A percentile compares a stretch with the other conserved stretches of the same genome.
Evolutionary conservation across 1,284 basidiomycete genomes (phyloP).

Genomic region (Neolentinus lepideus): DNA sequence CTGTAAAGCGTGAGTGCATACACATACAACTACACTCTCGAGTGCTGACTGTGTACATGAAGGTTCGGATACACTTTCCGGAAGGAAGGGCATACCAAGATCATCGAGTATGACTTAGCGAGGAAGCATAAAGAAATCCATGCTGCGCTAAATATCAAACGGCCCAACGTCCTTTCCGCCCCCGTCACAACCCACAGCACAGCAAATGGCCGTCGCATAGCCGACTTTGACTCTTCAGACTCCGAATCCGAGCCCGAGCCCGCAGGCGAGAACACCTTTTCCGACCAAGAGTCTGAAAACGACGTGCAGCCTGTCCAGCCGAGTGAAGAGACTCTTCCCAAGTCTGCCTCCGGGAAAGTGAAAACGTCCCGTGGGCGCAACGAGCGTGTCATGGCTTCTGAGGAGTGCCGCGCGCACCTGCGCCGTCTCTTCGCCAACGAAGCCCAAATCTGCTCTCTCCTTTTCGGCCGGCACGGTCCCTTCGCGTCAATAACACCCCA

Average conservation of each 20-base stretch:
- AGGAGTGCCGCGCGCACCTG: constrained; percentile 92
- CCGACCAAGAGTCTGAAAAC: constrained; percentile 34
- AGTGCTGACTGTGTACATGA: constrained; percentile 7
- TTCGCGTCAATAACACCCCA: constrained; percentile 56
- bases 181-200: constrained; percentile 28
- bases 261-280: constrained; percentile 36
- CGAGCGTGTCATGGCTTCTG: constrained; percentile 85
- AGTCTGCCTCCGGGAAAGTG: constrained; percentile 70
- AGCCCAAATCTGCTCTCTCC: constrained; percentile 70
- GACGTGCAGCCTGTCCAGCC: constrained; percentile 10
- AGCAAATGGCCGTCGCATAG: constrained; percentile 4
- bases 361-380: constrained; percentile 75
- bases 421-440: constrained; percentile 88
- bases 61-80: constrained; percentile 86
- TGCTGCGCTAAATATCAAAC: constrained; percentile 43
- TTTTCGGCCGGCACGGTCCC: constrained; percentile 92
- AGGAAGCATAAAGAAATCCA: constrained; percentile 73
- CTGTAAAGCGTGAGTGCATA: constrained; percentile 72
- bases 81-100: constrained; percentile 91
- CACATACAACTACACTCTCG: constrained; percentile 2
- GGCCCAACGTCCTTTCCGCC: constrained; percentile 65
- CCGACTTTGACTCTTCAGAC: constrained; percentile 26
- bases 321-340: constrained; percentile 36
- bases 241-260: constrained; percentile 39
- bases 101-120: constrained; percentile 89